phyloP scores from a whole-genome alignment of 1,284 basidiomycete species.

The Apiotrichum domesticum region DNA sequence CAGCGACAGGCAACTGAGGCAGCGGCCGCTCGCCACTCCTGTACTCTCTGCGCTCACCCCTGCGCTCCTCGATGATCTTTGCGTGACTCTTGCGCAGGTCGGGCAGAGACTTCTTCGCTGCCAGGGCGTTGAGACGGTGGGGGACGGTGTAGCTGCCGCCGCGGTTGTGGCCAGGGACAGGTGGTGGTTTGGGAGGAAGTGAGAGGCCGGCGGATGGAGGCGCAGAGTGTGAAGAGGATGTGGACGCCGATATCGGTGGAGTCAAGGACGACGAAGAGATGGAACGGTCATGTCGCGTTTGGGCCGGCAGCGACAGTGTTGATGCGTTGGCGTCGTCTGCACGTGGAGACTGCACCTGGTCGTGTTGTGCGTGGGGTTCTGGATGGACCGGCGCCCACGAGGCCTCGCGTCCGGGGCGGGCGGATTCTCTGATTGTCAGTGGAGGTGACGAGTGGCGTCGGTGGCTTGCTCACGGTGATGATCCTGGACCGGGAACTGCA shows the following conservation, averaged over 20 bases:
- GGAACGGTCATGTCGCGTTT: slow-evolving; percentile 15
- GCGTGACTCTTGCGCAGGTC: slow-evolving; percentile 62
- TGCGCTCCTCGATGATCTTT: slow-evolving; percentile 48
- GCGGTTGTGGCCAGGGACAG: slow-evolving; percentile 26
- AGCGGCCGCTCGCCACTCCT: not conserved
- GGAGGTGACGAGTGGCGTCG: no score
- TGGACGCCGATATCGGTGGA: slow-evolving; percentile 26
- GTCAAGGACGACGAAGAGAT: slow-evolving; percentile 13
- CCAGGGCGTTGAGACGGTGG: slow-evolving; percentile 46
- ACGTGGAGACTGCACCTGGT: no score
- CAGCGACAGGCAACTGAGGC: not conserved
- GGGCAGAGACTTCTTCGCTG: slow-evolving; percentile 76
- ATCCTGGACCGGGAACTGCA: no score
- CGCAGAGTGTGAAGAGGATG: slow-evolving; percentile 16
- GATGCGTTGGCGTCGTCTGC: slow-evolving; percentile 2
- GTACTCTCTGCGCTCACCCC: slow-evolving; percentile 16
- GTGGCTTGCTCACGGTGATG: no score
- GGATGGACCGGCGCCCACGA: no score
- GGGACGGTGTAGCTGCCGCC: slow-evolving; percentile 42
- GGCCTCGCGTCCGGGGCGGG: no score
- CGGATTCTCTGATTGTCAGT: no score
- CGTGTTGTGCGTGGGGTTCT: no score
- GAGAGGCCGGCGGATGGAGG: no score
- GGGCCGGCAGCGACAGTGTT: slow-evolving; percentile 13
- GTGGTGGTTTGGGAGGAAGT: not conserved